phyloP scores from a whole-genome alignment of 2,329 filamentous ascomycete species.

The Microsporum canis region DNA sequence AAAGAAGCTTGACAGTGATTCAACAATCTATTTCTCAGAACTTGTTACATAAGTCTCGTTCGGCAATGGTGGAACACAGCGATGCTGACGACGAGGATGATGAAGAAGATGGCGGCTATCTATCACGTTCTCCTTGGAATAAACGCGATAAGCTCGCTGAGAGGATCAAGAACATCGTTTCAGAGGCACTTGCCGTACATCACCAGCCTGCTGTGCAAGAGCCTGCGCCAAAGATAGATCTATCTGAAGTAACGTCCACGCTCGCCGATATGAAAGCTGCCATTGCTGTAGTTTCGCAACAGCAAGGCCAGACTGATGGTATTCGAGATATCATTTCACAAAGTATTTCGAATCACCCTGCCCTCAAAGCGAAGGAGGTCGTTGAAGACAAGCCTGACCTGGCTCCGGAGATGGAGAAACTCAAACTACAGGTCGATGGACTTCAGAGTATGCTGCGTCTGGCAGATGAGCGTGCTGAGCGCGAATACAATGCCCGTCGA shows the following conservation, averaged over 20 bases:
- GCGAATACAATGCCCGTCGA: slow-evolving; percentile 52
- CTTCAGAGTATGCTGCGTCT: slow-evolving; percentile 57
- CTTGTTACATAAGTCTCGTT: slow-evolving; percentile 50
- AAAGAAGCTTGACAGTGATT: slow-evolving; percentile 65
- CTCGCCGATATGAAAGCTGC: slow-evolving; percentile 21
- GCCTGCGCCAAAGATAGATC: slow-evolving; percentile 23
- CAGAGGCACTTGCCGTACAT: slow-evolving; percentile 52
- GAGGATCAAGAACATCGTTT: slow-evolving; percentile 58
- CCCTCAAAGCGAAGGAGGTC: slow-evolving; percentile 39
- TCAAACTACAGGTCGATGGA: slow-evolving; percentile 51
- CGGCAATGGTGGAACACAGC: slow-evolving; percentile 60
- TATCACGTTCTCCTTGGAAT: slow-evolving; percentile 60
- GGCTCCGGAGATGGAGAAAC: slow-evolving; percentile 34
- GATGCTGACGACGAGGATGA: slow-evolving; percentile 91
- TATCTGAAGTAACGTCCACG: slow-evolving; percentile 30
- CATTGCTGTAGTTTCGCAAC: slow-evolving; percentile 15
- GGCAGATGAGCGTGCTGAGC: slow-evolving; percentile 53
- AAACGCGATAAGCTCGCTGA: slow-evolving; percentile 65
- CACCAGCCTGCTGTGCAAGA: slow-evolving; percentile 18
- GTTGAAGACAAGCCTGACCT: slow-evolving; percentile 41
- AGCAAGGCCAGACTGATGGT: slow-evolving; percentile 37
- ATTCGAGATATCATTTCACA: slow-evolving; percentile 54
- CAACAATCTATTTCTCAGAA: slow-evolving; percentile 53
- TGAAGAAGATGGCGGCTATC: slow-evolving; percentile 43
- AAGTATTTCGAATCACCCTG: slow-evolving; percentile 48